Percentiles rank a stretch among this genome's conserved stretches.
Conservation (phyloP, 768 basidiomycete genomes). For the Tricholoma saponaceum region DNA sequence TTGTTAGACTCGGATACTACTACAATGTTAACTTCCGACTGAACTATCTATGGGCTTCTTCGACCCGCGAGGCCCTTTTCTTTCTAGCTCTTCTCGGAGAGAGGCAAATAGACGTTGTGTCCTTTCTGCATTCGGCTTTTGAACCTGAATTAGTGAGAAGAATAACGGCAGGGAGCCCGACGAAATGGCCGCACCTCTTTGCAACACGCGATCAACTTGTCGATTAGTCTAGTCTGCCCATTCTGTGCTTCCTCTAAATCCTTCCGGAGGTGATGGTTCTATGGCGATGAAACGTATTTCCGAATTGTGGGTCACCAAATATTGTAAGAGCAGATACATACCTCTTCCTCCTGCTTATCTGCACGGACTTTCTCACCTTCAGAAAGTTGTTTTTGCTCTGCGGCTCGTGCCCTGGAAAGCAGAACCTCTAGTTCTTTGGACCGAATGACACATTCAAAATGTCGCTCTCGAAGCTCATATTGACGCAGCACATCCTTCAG, state of each 20-base stretch:
- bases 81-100: conserved; percentile 80
- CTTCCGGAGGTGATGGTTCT: conserved; percentile 69
- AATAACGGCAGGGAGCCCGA: conserved; percentile 1
- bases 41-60: conserved; percentile 42
- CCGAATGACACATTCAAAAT: conserved; percentile 89
- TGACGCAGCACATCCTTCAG: conserved; percentile 84
- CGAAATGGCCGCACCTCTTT: conserved; percentile 61
- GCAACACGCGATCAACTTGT: conserved; percentile 81
- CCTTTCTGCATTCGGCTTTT: conserved; percentile 78
- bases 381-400: conserved; percentile 81
- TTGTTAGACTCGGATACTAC: conserved; percentile 5
- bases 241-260: conserved; percentile 79
- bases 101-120: conserved; percentile 79
- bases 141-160: conserved; percentile 25
- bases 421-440: conserved; percentile 90
- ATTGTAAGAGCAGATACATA: conserved; percentile 29
- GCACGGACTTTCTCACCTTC: conserved; percentile 69
- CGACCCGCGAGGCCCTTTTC: conserved; percentile 46
- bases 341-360: conserved; percentile 73
- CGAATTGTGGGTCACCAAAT: conserved; percentile 11
- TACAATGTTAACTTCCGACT: conserved; percentile 36
- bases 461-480: conserved; percentile 86
- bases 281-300: conserved; percentile 7
- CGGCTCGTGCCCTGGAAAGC: conserved; percentile 80
- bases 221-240: conserved; percentile 74